Conservation (phyloP, 495 filamentous ascomycete species). For the Penicillium herquei region DNA sequence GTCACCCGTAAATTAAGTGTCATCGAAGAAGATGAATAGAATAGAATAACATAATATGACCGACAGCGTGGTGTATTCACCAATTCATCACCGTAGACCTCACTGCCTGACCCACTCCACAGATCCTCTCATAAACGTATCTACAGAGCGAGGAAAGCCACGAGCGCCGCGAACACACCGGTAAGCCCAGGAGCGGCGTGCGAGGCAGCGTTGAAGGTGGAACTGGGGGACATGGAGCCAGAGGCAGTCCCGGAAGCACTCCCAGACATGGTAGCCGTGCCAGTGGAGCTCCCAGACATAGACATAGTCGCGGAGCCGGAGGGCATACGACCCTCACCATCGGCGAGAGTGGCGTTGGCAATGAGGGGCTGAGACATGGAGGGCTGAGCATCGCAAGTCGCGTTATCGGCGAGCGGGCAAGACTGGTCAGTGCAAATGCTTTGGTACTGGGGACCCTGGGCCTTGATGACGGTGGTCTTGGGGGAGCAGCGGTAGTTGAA, state of each 20-base stretch:
- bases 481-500: conserved; percentile 48
- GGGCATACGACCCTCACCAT: conserved; percentile 11
- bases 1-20: no score
- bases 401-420: conserved; percentile 35
- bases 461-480: conserved; percentile 23
- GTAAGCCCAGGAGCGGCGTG: neutral
- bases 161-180: neutral
- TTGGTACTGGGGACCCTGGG: conserved; percentile 40
- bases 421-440: conserved; percentile 38
- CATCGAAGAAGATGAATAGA: no score
- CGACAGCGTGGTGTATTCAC: no score
- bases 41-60: no score
- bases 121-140: no score
- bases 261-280: no score
- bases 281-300: no score
- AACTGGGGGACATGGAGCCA: neutral
- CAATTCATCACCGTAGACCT: no score
- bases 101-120: no score
- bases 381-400: conserved; percentile 16
- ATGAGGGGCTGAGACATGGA: conserved; percentile 8
- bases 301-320: conserved; percentile 1
- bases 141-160: no score
- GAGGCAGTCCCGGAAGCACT: no score
- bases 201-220: conserved; percentile 1
- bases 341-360: conserved; percentile 16